Percentiles rank a stretch among this genome's conserved stretches.
Conservation (phyloP, 805 yeast genomes). For the Alloascoidea hylecoeti region DNA sequence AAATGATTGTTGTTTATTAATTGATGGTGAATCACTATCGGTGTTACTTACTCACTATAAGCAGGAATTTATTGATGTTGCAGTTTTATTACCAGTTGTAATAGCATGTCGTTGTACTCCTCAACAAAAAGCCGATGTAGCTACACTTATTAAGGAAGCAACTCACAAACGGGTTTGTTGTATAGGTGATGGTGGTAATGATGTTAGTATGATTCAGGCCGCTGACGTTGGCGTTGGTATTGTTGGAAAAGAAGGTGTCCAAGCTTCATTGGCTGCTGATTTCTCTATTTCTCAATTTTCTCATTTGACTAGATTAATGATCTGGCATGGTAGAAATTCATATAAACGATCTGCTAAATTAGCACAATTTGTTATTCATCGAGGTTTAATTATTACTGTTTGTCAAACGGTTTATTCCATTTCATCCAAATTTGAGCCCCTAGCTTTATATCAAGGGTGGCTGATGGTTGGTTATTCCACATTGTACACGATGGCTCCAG, state of each 20-base stretch:
- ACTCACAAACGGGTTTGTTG: conserved; percentile 92
- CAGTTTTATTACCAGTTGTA: conserved; percentile 78
- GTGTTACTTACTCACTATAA: conserved; percentile 47
- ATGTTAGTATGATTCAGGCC: conserved; percentile 96
- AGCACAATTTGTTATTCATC: conserved; percentile 91
- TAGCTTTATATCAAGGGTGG: conserved; percentile 93
- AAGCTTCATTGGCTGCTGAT: conserved; percentile 95
- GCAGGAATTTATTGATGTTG: conserved; percentile 65
- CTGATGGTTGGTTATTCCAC: conserved; percentile 98
- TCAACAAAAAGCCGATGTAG: conserved; percentile 96
- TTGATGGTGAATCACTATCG: conserved; percentile 88
- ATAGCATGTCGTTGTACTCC: conserved; percentile 98
- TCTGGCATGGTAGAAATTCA: conserved; percentile 98
- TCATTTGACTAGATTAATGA: conserved; percentile 66
- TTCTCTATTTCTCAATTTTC: conserved; percentile 89
- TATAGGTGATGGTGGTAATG: conserved; percentile 99
- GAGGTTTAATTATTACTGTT: conserved; percentile 87
- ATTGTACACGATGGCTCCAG: conserved; percentile 95
- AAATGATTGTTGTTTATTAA: conserved; percentile 59
- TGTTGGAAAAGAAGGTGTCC: conserved; percentile 97
- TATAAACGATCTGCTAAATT: conserved; percentile 91
- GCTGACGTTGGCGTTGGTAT: conserved; percentile 99
- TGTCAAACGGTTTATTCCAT: conserved; percentile 92
- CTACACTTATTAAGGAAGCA: conserved; percentile 55
- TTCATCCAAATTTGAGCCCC: conserved; percentile 78